Conservation (phyloP, 2,329 filamentous ascomycete genomes). For the Aspergillus sp. region DNA sequence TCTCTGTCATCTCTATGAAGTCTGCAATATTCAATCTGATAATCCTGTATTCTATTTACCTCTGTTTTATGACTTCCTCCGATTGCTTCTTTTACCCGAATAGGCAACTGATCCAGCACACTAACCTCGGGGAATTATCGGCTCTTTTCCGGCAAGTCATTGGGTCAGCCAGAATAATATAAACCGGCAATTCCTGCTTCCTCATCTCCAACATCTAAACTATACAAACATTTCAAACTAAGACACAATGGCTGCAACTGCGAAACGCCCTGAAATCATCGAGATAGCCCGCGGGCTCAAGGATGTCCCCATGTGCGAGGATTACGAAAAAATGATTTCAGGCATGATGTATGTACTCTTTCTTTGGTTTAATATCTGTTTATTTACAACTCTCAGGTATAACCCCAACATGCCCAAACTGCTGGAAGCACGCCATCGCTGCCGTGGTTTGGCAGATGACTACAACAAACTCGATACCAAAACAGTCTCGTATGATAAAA, state of each 20-base stretch:
- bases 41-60: too few species aligned
- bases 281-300: conserved; percentile 21
- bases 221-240: background rate
- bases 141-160: too few species aligned
- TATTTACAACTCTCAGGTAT: conserved; percentile 16
- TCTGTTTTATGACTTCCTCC: too few species aligned
- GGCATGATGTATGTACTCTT: conserved; percentile 27
- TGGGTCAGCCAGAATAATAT: too few species aligned
- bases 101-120: too few species aligned
- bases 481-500: conserved; percentile 20
- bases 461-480: conserved; percentile 26
- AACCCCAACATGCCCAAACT: conserved; percentile 22
- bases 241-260: conserved; percentile 15
- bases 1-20: too few species aligned
- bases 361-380: background rate
- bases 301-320: conserved; percentile 25
- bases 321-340: conserved; percentile 32
- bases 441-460: conserved; percentile 20
- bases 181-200: too few species aligned
- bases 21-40: too few species aligned
- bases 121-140: too few species aligned
- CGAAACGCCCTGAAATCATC: conserved; percentile 26
- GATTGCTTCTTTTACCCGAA: too few species aligned
- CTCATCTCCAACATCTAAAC: too few species aligned
- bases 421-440: conserved; percentile 23